A percentile compares a stretch with the other conserved stretches of the same genome.
phyloP scores from a whole-genome alignment of 192 early-diverging fungal species.

The Chytriomyces sp. region DNA sequence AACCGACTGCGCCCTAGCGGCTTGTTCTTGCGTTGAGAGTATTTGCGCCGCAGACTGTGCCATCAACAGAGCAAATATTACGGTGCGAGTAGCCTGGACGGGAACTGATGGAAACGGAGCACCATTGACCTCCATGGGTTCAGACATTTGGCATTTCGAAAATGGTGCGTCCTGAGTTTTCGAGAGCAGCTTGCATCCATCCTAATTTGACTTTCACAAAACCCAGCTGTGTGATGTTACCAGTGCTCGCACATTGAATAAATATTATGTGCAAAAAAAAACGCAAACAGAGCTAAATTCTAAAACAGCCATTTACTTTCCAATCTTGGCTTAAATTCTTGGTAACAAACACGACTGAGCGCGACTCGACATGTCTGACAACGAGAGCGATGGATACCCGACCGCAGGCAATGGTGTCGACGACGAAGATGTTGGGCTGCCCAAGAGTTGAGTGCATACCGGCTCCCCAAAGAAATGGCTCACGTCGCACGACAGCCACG shows the following conservation, averaged over 20 bases:
- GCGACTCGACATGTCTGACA: not conserved
- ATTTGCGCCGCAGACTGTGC: slow-evolving; percentile 46
- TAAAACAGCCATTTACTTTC: no score
- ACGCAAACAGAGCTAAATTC: no score
- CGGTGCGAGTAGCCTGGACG: slow-evolving; percentile 31
- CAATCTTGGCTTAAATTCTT: no score
- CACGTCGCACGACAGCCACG: slow-evolving; percentile 62
- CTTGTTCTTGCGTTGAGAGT: slow-evolving; percentile 46
- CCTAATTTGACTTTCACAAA: no score
- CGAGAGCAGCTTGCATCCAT: no score
- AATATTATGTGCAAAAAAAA: no score
- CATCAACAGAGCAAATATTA: slow-evolving; percentile 13
- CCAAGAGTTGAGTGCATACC: slow-evolving; percentile 60
- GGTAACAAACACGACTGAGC: no score
- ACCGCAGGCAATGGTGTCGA: not conserved
- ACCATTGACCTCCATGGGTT: no score
- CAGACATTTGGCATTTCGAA: slow-evolving; percentile 50
- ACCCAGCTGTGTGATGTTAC: no score
- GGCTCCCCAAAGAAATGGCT: not conserved
- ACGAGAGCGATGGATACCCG: not conserved
- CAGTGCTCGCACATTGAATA: no score
- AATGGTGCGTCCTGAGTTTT: no score
- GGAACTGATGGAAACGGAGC: slow-evolving; percentile 36
- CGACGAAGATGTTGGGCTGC: slow-evolving; percentile 90
- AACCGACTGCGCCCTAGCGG: slow-evolving; percentile 44